Evolutionary conservation across 257 asterid genomes (phyloP).

Genomic region (Solanum rostratum): DNA sequence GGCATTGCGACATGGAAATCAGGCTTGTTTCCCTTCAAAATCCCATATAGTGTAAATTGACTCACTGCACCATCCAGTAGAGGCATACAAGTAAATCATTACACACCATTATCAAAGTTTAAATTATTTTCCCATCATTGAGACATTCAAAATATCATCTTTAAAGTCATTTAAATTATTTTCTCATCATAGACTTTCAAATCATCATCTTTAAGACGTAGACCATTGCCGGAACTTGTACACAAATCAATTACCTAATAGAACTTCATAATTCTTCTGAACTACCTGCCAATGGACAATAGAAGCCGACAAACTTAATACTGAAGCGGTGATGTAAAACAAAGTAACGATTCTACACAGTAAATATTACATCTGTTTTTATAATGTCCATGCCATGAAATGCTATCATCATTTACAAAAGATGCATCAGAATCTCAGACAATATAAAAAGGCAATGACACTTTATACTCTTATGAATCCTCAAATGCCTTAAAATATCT

Average conservation of each 20-base stretch:
- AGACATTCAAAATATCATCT: background rate
- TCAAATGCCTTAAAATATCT: background rate
- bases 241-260: conserved; percentile 41
- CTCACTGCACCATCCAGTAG: conserved; percentile 51
- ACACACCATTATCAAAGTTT: background rate
- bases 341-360: background rate
- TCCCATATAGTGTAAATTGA: conserved; percentile 83
- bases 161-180: background rate
- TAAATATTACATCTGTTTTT: background rate
- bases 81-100: background rate
- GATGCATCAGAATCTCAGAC: background rate
- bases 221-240: background rate
- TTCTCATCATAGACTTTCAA: background rate
- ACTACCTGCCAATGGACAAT: conserved; percentile 51
- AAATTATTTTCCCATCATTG: background rate
- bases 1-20: conserved; percentile 98
- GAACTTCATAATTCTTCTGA: conserved; percentile 66
- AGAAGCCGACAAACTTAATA: conserved; percentile 1
- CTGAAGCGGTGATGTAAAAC: conserved; percentile 4
- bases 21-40: conserved; percentile 85
- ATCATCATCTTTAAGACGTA: background rate
- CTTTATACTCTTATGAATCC: background rate
- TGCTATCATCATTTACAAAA: background rate
- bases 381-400: background rate
- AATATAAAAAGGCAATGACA: background rate